phyloP scores from a whole-genome alignment of 2,329 filamentous ascomycete genomes.

The Malbranchea cinnamomea region DNA sequence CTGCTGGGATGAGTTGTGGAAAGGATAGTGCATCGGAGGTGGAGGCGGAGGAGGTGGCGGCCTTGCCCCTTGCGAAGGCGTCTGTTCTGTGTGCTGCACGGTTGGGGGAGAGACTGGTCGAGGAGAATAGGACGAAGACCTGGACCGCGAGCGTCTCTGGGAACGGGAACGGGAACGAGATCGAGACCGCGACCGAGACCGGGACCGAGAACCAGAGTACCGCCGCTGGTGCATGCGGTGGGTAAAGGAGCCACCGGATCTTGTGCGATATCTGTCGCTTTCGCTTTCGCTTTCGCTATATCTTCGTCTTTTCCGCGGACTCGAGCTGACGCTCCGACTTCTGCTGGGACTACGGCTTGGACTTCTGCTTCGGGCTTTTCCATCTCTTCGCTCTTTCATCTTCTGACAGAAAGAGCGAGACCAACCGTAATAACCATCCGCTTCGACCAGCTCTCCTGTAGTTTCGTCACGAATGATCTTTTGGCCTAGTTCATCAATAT shows the following conservation, averaged over 20 bases:
- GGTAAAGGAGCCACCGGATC: slow-evolving; percentile 18
- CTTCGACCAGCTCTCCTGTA: slow-evolving; percentile 48
- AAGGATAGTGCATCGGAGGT: slow-evolving; percentile 8
- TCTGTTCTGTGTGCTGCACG: slow-evolving; percentile 4
- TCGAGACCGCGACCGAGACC: slow-evolving; percentile 17
- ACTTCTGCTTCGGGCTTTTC: slow-evolving; percentile 19
- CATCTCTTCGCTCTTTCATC: slow-evolving; percentile 44
- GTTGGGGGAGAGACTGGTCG: slow-evolving; percentile 12
- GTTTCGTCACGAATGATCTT: slow-evolving; percentile 48
- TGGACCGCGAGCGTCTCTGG: slow-evolving; percentile 14
- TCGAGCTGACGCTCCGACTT: slow-evolving; percentile 29
- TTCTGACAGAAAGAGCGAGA: slow-evolving; percentile 64
- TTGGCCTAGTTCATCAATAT: slow-evolving; percentile 65
- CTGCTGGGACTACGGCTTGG: slow-evolving; percentile 33
- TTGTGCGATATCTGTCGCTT: slow-evolving; percentile 13
- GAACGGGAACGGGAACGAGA: slow-evolving; percentile 14
- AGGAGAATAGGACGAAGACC: slow-evolving; percentile 21
- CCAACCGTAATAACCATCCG: slow-evolving; percentile 80
- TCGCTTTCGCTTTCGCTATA: slow-evolving; percentile 24
- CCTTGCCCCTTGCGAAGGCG: slow-evolving; percentile 11
- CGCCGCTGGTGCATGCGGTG: slow-evolving; percentile 11
- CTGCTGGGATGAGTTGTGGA: slow-evolving; percentile 4
- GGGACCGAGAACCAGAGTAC: slow-evolving; percentile 15
- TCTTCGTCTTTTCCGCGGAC: slow-evolving; percentile 21
- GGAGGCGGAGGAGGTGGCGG: slow-evolving; percentile 14